A percentile compares a stretch with the other conserved stretches of the same genome.
phyloP scores from a whole-genome alignment of 306 rosid species.

The Vicia faba region DNA sequence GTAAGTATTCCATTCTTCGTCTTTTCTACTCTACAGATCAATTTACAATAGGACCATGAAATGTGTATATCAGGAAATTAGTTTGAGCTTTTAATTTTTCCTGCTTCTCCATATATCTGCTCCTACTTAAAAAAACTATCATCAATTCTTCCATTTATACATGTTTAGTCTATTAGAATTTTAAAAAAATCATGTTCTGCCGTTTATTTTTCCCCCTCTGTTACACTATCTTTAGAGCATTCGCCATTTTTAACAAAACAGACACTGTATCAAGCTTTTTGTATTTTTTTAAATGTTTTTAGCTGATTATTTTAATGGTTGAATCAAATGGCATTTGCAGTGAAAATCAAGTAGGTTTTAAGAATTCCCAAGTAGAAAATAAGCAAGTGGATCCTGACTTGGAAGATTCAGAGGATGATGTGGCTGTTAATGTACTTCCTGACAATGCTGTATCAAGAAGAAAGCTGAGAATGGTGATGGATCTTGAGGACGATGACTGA shows the following conservation, averaged over 20 bases:
- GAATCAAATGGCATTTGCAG: constrained; percentile 39
- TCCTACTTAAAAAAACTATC: constrained; percentile 12
- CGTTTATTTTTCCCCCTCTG: constrained; percentile 5
- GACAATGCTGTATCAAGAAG: constrained; percentile 57
- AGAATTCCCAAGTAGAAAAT: constrained; percentile 38
- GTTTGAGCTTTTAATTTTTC: constrained; percentile 18
- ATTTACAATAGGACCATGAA: constrained; percentile 9
- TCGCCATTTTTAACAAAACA: constrained; percentile 12
- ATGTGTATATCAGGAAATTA: constrained; percentile 13
- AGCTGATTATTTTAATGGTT: constrained; percentile 33
- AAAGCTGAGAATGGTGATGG: constrained; percentile 82
- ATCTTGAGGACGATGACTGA: constrained; percentile 78
- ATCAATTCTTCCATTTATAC: constrained; percentile 2
- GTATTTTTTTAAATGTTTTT: neutral
- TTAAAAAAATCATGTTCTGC: constrained; percentile 2
- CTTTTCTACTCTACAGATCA: constrained; percentile 27
- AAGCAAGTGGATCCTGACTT: constrained; percentile 49
- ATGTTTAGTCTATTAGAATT: constrained; percentile 8
- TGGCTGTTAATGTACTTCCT: constrained; percentile 36
- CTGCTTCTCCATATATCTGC: neutral
- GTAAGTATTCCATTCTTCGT: constrained; percentile 45
- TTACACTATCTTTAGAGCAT: constrained; percentile 16
- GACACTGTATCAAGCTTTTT: constrained; percentile 15
- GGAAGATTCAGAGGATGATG: constrained; percentile 77
- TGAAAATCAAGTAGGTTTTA: constrained; percentile 29